Percentiles rank a stretch among this genome's conserved stretches.
These are phyloP conservation scores for Solanum chacoense DNA, from an alignment of 305 asterid species.

Conservation along the genomic window DNA sequence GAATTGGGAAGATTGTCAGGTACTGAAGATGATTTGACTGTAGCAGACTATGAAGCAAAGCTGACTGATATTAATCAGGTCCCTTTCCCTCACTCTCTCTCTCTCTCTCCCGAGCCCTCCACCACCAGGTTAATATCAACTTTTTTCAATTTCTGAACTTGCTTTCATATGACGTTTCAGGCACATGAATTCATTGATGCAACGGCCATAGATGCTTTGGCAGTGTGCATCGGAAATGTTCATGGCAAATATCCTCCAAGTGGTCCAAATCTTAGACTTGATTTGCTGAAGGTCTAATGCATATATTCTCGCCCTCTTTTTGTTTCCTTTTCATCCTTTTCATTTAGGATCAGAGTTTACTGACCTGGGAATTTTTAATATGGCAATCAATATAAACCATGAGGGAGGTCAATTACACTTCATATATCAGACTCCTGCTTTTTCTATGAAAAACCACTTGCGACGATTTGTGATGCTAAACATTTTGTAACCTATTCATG, in stretches of 20 bases:
- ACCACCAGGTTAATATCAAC: not conserved
- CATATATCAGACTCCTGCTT: not conserved
- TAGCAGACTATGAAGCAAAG: slow-evolving; percentile 81
- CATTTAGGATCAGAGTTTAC: not conserved
- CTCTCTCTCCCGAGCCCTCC: not conserved
- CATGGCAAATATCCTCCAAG: slow-evolving; percentile 87
- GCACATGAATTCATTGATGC: slow-evolving; percentile 76
- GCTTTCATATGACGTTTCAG: slow-evolving; percentile 34
- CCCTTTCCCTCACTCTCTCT: not conserved
- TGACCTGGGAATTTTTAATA: not conserved
- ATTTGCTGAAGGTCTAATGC: slow-evolving; percentile 69
- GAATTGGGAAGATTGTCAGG: slow-evolving; percentile 98
- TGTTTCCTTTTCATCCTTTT: not conserved
- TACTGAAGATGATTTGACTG: slow-evolving; percentile 87
- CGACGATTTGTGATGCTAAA: not conserved
- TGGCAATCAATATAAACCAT: not conserved
- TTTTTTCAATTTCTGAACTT: not conserved
- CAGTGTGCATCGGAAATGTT: slow-evolving; percentile 95
- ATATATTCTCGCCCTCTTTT: not conserved
- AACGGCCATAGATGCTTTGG: slow-evolving; percentile 87
- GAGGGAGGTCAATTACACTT: not conserved
- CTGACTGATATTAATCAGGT: slow-evolving; percentile 88
- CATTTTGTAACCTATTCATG: not conserved
- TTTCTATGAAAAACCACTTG: not conserved
- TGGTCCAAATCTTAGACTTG: slow-evolving; percentile 85